These are phyloP conservation scores for Microstegium vimineum DNA, from an alignment of 176 grass and related monocot genomes.

Conservation along the genomic window DNA sequence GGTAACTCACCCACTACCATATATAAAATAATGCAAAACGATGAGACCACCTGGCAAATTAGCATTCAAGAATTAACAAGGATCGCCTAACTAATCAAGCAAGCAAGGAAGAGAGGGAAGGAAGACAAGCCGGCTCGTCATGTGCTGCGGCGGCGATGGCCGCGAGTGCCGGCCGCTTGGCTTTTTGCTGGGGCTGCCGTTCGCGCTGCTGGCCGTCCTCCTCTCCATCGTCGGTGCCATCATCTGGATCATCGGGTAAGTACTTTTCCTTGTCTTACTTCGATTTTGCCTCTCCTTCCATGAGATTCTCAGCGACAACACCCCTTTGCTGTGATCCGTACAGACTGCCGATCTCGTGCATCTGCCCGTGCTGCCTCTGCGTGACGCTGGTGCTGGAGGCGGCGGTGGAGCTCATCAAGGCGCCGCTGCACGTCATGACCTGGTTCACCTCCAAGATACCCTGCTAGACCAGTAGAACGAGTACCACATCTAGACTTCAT, in stretches of 20 bases:
- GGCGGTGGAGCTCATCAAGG: constrained; percentile 67
- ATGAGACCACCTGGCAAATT: not conserved
- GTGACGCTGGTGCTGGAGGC: constrained; percentile 66
- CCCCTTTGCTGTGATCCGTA: not conserved
- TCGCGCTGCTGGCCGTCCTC: constrained; percentile 69
- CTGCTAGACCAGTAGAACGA: constrained; percentile 12
- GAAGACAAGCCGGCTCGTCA: not conserved
- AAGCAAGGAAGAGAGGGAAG: not conserved
- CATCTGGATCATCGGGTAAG: constrained; percentile 76
- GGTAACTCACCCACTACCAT: not conserved
- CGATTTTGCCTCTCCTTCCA: not conserved
- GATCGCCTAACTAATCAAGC: not conserved
- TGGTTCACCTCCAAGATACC: constrained; percentile 82
- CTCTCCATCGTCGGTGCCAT: constrained; percentile 62
- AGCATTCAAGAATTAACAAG: not conserved
- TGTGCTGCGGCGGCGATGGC: constrained; percentile 35
- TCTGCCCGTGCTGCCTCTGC: constrained; percentile 77
- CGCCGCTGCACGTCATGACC: constrained; percentile 71
- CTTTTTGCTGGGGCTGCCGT: constrained; percentile 63
- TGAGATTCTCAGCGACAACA: not conserved
- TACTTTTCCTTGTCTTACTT: not conserved
- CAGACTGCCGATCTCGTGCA: constrained; percentile 66
- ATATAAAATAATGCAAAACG: not conserved
- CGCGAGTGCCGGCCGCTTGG: constrained; percentile 61
- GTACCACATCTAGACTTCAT: not conserved